A percentile compares a stretch with the other conserved stretches of the same genome.
These are phyloP conservation scores for Nepenthes mirabilis DNA, from an alignment of 148 eudicot species.

Conservation along the genomic window DNA sequence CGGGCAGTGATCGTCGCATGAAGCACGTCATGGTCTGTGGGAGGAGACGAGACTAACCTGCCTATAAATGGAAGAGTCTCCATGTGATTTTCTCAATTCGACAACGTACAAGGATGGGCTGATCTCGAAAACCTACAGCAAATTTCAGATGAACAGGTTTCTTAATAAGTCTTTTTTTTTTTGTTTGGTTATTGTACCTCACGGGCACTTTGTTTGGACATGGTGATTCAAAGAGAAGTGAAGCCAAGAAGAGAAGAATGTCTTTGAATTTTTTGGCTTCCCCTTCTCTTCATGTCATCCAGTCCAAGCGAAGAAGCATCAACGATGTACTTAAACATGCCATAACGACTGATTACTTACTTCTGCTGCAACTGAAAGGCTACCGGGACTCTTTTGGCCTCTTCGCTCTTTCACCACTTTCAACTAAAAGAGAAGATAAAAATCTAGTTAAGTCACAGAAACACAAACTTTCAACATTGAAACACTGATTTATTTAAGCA, in stretches of 20 bases:
- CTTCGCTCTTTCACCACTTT: slow-evolving; percentile 54
- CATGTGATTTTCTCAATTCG: slow-evolving; percentile 64
- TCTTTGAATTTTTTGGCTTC: too few relatives aligned
- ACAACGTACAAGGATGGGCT: slow-evolving; percentile 72
- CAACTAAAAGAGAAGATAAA: slow-evolving; percentile 25
- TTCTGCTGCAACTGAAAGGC: slow-evolving; percentile 74
- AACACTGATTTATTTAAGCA: too few relatives aligned
- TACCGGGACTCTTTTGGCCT: slow-evolving; percentile 39
- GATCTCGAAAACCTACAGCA: slow-evolving; percentile 73
- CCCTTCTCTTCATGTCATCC: too few relatives aligned
- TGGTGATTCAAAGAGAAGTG: too few relatives aligned
- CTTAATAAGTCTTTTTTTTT: too few relatives aligned
- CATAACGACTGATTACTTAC: slow-evolving; percentile 31
- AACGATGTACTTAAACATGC: too few relatives aligned
- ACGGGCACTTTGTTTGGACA: too few relatives aligned
- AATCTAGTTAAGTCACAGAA: not conserved
- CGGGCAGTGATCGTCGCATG: not conserved
- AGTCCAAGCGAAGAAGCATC: too few relatives aligned
- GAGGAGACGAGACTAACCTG: slow-evolving; percentile 33
- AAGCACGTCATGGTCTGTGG: not conserved
- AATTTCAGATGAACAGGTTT: too few relatives aligned
- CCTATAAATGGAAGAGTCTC: slow-evolving; percentile 64
- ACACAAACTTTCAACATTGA: too few relatives aligned
- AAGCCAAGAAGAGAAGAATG: too few relatives aligned
- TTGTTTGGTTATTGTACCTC: too few relatives aligned